Evolutionary conservation across 2,329 filamentous ascomycete genomes (phyloP).

Genomic region (Chaetoscypha palmicola): DNA sequence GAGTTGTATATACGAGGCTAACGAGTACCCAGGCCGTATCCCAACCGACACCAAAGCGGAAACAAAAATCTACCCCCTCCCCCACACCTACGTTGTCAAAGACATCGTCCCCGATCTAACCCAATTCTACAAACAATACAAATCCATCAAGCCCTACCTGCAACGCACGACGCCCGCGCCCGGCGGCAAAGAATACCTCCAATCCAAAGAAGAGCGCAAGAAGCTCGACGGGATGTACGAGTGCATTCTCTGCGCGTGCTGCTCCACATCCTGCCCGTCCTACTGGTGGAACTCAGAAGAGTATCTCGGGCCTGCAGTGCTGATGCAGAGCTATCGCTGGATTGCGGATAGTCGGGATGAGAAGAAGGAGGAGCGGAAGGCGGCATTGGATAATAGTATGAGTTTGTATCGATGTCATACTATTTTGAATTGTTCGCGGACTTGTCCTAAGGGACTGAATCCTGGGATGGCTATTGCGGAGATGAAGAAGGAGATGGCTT

Average conservation of each 20-base stretch:
- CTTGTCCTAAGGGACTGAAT: slow-evolving; percentile 97
- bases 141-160: slow-evolving; percentile 98
- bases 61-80: slow-evolving; percentile 92
- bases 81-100: slow-evolving; percentile 99
- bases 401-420: slow-evolving; percentile 98
- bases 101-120: slow-evolving; percentile 97
- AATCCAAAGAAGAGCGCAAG: slow-evolving; percentile 84
- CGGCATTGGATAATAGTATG: slow-evolving; percentile 96
- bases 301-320: slow-evolving; percentile 93
- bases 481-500: slow-evolving; percentile 95
- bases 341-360: slow-evolving; percentile 91
- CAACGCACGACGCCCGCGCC: slow-evolving; percentile 79
- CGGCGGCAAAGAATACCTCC: slow-evolving; percentile 86
- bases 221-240: slow-evolving; percentile 97
- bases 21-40: slow-evolving; percentile 78
- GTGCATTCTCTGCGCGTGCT: slow-evolving; percentile 99
- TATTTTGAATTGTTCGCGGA: slow-evolving; percentile 96
- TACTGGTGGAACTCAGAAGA: slow-evolving; percentile 99
- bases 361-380: slow-evolving; percentile 79
- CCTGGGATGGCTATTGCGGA: slow-evolving; percentile 91
- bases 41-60: slow-evolving; percentile 74
- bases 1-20: slow-evolving; percentile 30
- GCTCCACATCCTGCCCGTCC: slow-evolving; percentile 97
- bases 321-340: slow-evolving; percentile 98
- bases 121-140: slow-evolving; percentile 99